Evolutionary conservation across 176 grass and related monocot species (phyloP), one percentile per base, ranked within the genome.

Genomic region (Echinochloa phyllopogon): DNA sequence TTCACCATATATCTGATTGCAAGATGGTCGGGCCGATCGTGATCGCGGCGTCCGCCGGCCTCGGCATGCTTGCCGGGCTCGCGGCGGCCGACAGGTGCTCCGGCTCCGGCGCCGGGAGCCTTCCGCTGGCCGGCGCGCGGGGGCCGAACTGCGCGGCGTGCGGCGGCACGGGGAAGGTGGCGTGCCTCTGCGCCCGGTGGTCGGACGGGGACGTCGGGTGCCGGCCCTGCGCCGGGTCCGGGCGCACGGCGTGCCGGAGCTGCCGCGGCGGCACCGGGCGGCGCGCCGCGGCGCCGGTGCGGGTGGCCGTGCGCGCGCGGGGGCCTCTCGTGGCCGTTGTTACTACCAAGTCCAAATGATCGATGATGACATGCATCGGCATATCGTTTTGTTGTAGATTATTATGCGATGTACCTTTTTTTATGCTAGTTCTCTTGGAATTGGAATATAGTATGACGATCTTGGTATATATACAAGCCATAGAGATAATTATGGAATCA

Each of bases 151-250:
- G 85, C 29, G 33, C 73, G 15, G 44, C 87, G 6, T 92, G 93
- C 65, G 74, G 84, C 29, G 90, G 93, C 21, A 90, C 87, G 7
- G 93, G 93, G 24, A 70, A 88, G 75, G 87, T 90, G 11, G 11
- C 85, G 5, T 95, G 90, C 82, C 65, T 90, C 3, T 92, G 93
- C 85, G 10, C 69, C 12, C 85, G 85, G 62, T 95, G 87, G 90
- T 95, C 90, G 11, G 93, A 95, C 78, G 87, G 82, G 10, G 93
- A 88, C 77, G 67, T 69, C 59, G 93, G 87, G 10, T 92, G 90
- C 90, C 74, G 82, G 6, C 61, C 85, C 20, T 92, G 90, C 86
- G 73, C 90, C 14, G 90, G 85, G 0, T 90, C 87, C 0, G 87
- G 93, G 1, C 72, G 77, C 33, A 64, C 78, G 68, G n/a, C 65